Evolutionary conservation across 257 asterid genomes (phyloP).

Genomic region (Nicotiana paniculata): DNA sequence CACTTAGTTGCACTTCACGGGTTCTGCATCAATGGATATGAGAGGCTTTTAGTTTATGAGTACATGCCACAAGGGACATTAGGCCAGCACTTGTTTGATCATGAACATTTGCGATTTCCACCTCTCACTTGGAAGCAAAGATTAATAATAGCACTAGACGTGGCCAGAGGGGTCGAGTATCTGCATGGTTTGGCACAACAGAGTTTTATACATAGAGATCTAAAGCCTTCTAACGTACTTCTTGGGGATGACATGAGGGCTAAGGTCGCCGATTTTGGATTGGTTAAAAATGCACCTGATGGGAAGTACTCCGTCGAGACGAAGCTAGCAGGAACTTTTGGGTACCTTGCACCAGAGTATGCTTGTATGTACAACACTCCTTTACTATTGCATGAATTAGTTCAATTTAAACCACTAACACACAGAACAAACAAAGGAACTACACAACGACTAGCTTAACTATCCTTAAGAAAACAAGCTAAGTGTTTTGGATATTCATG

Average conservation of each 20-base stretch:
- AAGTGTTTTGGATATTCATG: not conserved
- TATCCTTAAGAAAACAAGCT: not conserved
- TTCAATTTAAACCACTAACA: not conserved
- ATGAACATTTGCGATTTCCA: constrained; percentile 20
- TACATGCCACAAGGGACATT: constrained; percentile 85
- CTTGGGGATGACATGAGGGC: constrained; percentile 84
- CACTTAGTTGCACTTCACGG: constrained; percentile 77
- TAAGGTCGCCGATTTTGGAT: constrained; percentile 89
- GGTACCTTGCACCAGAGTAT: constrained; percentile 96
- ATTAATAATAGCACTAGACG: constrained; percentile 63
- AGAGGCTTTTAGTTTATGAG: constrained; percentile 80
- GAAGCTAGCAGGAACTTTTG: constrained; percentile 83
- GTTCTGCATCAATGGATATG: constrained; percentile 59
- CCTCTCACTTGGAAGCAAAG: constrained; percentile 75
- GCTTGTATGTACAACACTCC: constrained; percentile 41
- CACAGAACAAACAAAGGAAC: not conserved
- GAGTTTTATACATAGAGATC: constrained; percentile 86
- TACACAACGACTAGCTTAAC: not conserved
- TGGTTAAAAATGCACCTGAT: constrained; percentile 71
- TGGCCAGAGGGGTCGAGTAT: constrained; percentile 91
- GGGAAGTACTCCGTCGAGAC: constrained; percentile 61
- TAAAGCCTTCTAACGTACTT: constrained; percentile 82
- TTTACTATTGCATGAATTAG: not conserved
- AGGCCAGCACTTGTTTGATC: constrained; percentile 50
- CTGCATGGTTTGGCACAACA: constrained; percentile 74